A percentile compares a stretch with the other conserved stretches of the same genome.
These are phyloP conservation scores for Dillenia turbinata DNA, from an alignment of 164 flowering plant species.

Conservation along the genomic window DNA sequence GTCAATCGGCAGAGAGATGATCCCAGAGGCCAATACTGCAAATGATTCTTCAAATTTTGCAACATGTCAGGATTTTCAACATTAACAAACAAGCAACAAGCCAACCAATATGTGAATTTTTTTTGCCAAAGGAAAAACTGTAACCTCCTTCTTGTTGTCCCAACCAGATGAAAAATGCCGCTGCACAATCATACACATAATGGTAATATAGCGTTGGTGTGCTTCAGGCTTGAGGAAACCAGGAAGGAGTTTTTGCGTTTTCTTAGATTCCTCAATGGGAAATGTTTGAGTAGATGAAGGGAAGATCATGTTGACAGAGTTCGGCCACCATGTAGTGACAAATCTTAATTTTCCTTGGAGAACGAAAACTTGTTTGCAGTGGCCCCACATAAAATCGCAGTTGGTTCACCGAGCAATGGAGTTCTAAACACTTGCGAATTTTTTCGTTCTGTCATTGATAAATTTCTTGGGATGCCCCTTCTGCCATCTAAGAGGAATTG, in stretches of 20 bases:
- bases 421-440: slow-evolving; percentile 2
- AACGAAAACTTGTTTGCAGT: slow-evolving; percentile 6
- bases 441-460: slow-evolving; percentile 2
- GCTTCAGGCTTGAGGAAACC: slow-evolving; percentile 2
- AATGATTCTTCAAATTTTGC: not conserved
- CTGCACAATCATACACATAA: not conserved
- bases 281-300: not conserved
- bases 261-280: slow-evolving; percentile 1
- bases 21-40: not conserved
- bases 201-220: not conserved
- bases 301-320: slow-evolving; percentile 3
- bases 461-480: slow-evolving; percentile 5
- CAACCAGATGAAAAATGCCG: not conserved
- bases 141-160: not conserved
- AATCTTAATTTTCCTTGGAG: slow-evolving; percentile 8
- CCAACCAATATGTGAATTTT: not conserved
- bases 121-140: not conserved
- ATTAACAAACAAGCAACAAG: not conserved
- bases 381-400: not conserved
- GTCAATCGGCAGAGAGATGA: not conserved
- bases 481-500: not conserved
- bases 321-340: slow-evolving; percentile 11
- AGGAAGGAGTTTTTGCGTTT: not conserved
- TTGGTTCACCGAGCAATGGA: slow-evolving; percentile 1
- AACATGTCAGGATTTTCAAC: slow-evolving; percentile 1